Evolutionary conservation across 2,329 filamentous ascomycete genomes (phyloP), one percentile per base, ranked within the genome.

Genomic region (Beauveria asiatica): DNA sequence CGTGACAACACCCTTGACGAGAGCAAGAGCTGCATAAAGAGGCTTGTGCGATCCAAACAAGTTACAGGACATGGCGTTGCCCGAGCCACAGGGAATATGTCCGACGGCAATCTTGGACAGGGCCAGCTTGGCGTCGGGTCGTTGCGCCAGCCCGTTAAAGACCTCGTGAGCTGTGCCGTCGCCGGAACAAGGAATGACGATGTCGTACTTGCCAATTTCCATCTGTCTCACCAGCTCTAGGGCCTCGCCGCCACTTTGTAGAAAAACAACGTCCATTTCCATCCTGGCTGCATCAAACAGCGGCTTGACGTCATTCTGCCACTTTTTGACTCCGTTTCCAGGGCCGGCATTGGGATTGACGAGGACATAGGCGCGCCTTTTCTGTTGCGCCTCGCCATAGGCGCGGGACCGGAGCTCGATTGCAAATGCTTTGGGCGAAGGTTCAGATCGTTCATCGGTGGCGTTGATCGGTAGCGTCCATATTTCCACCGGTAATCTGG

Each of bases 61-160:
- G 72, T 97, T 97, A 76, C 88, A 87, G 64, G 90, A 89, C 85
- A 97, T 89, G 23, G 90, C 94, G 72, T 99, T 99, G 6, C 94
- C 94, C 54, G 90, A 94, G 16, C 94, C 94, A 69, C 92, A 96
- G 1, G 94, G 94, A 41, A 99, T 80, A 69, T 96, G 90, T 23
- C 86, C 87, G 2, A 99, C 85, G 1, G 94, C 90, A 16, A 97
- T 76, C 67, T 87, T 89, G 23, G 80, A 76, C 62, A 99, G 75
- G 0, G 93, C 94, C 59, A 81, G 81, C 37, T 80, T 78, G 21
- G 92, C 92, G 73, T 97, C 89, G 5, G 80, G 70, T 44, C 91
- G 86, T 73, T 85, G 87, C 16, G 84, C 92, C 37, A 99, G 76
- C 0, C 94, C 94, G 70, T 99, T 97, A 78, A 97, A 96, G 9